Evolutionary conservation across 306 rosid species (phyloP), one percentile per base, ranked within the genome.

Genomic region (Rosa chinensis): DNA sequence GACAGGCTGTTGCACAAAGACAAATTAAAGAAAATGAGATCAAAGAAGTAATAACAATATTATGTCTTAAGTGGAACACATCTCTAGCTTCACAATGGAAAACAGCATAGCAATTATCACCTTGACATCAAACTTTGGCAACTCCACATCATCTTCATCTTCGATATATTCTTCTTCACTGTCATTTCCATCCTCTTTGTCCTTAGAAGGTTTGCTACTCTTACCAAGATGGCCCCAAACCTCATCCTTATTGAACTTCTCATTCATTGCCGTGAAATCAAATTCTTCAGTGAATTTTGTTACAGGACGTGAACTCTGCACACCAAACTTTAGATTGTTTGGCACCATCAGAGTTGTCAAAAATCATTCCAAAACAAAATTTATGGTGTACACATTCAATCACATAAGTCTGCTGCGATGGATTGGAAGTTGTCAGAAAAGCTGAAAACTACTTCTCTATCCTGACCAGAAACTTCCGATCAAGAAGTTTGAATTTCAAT

Each of bases 211-310:
- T 85, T 89, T 92, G 49, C 53, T 85, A 77, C 79, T 86, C 87
- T 91, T 95, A 70, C 98, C 99, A 68, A 95, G 96, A 86, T 93
- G 90, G 72, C 93, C 98, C 99, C 99, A 95, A n/a, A 93, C 98
- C 87, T 95, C 98, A 81, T 95, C 99, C 92, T 95, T 95, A 56
- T 93, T 95, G 79, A 95, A 95, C 83, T 93, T 95, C 85, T 95
- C 99, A 84, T 93, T 95, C 99, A 95, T 95, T 58, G 98, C 97
- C 73, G 17, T 88, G 89, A 95, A 93, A 81, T 95, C 97, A 90
- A 95, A 93, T 74, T 95, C 99, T 81, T 93, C 98, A 1, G 98
- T 91, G 83, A 95, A 95, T 75, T 76, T 87, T 56, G 90, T 79
- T 40, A 87, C 82, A 4, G 93, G 89, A 49, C 79, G 91, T 16